phyloP scores from a whole-genome alignment of 1,284 basidiomycete genomes.

The Coniferiporia weirii region DNA sequence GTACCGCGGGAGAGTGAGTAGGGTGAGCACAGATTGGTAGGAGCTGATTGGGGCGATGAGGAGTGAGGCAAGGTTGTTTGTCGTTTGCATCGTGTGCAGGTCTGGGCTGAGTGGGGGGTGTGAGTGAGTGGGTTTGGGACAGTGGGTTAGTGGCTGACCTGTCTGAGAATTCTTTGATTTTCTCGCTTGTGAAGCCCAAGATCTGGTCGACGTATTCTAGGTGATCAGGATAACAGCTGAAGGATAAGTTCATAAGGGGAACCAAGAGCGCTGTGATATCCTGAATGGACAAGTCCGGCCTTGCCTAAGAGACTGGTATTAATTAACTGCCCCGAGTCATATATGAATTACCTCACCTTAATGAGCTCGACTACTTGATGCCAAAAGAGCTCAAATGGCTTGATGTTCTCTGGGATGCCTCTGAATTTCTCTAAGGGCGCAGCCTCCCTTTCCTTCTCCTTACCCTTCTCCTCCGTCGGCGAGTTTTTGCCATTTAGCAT shows the following conservation, averaged over 20 bases:
- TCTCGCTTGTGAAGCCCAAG: constrained; percentile 79
- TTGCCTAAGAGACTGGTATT: constrained; percentile 60
- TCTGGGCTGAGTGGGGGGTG: constrained; percentile 61
- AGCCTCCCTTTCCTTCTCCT: constrained; percentile 39
- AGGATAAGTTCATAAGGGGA: constrained; percentile 85
- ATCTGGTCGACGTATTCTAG: constrained; percentile 96
- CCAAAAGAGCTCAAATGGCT: constrained; percentile 96
- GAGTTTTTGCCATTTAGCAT: constrained; percentile 30
- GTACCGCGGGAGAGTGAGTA: constrained; percentile 89
- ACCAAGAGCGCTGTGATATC: constrained; percentile 93
- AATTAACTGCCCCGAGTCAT: background rate
- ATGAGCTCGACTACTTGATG: constrained; percentile 95
- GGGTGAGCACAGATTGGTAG: constrained; percentile 88
- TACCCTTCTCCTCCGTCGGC: constrained; percentile 40
- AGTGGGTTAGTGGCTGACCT: no score
- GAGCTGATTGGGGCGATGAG: constrained; percentile 90
- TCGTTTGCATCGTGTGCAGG: constrained; percentile 81
- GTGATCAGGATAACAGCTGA: constrained; percentile 92
- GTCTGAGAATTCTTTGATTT: no score
- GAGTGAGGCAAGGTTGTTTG: constrained; percentile 79
- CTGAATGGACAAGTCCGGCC: constrained; percentile 91
- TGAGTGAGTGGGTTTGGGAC: no score
- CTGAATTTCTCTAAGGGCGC: constrained; percentile 71
- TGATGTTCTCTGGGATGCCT: constrained; percentile 89
- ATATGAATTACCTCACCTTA: constrained; percentile 54